A percentile compares a stretch with the other conserved stretches of the same genome.
Evolutionary conservation across 2,329 filamentous ascomycete genomes (phyloP).

Genomic region (Trichophyton benhamiae): DNA sequence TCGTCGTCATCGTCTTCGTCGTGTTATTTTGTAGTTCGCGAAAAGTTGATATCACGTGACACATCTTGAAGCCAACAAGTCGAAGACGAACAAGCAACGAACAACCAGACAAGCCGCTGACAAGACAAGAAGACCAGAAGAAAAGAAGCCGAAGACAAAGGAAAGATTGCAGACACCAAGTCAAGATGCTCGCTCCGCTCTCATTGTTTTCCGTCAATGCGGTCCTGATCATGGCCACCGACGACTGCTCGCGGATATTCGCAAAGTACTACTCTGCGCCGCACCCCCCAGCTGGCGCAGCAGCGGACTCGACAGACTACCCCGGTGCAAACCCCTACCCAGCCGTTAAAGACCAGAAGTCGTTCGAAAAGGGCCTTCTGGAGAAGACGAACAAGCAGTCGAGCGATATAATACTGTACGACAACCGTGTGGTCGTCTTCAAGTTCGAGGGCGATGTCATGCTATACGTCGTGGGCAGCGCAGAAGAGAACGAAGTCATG

Average conservation of each 20-base stretch:
- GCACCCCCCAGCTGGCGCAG: slow-evolving; percentile 49
- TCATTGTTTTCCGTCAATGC: slow-evolving; percentile 66
- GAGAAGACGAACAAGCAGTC: slow-evolving; percentile 95
- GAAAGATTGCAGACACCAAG: not conserved
- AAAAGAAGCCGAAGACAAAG: not conserved
- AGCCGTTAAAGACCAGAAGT: slow-evolving; percentile 83
- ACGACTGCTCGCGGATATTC: slow-evolving; percentile 84
- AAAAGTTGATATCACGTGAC: slow-evolving; percentile 1
- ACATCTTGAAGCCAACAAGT: not conserved
- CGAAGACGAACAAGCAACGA: not conserved
- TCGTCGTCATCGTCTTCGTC: not conserved
- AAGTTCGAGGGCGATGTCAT: slow-evolving; percentile 97
- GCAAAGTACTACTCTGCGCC: slow-evolving; percentile 80
- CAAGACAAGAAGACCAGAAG: not conserved
- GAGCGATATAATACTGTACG: slow-evolving; percentile 92
- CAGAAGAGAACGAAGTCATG: slow-evolving; percentile 93
- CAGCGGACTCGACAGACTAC: slow-evolving; percentile 45
- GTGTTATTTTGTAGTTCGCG: not conserved
- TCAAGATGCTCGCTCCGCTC: slow-evolving; percentile 59
- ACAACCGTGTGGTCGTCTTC: slow-evolving; percentile 91
- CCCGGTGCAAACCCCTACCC: slow-evolving; percentile 66
- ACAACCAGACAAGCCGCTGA: not conserved
- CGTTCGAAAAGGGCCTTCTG: slow-evolving; percentile 89
- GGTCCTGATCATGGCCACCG: slow-evolving; percentile 64
- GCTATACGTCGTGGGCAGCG: slow-evolving; percentile 80